phyloP scores from a whole-genome alignment of 1,139 yeast species.

The Nakaseomyces uthaithaninus region DNA sequence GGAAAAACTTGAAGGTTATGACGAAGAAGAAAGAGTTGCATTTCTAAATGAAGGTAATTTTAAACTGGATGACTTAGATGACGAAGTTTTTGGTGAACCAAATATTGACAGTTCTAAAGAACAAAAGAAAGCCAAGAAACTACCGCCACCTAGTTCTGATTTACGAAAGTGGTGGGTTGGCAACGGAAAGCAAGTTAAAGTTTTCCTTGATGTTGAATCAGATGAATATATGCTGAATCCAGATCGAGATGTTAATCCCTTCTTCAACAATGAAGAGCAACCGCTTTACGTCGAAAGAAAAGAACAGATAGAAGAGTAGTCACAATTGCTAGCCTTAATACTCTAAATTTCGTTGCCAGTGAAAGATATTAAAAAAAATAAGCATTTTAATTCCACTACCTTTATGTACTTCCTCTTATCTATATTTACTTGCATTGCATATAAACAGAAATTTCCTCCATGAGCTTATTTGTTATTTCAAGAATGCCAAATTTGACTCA shows the following conservation, averaged over 20 bases:
- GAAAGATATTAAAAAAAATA: too few relatives aligned
- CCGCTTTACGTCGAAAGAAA: conserved; percentile 34
- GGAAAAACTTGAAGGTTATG: conserved; percentile 18
- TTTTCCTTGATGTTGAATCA: conserved; percentile 35
- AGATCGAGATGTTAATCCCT: conserved; percentile 60
- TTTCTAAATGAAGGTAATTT: conserved; percentile 26
- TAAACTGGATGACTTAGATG: conserved; percentile 13
- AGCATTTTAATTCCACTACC: too few relatives aligned
- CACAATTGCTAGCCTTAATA: conserved; percentile 5
- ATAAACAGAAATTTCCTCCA: too few relatives aligned
- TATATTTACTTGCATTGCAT: too few relatives aligned
- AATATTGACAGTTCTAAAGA: conserved; percentile 11
- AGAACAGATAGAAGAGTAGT: not conserved
- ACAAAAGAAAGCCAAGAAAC: conserved; percentile 28
- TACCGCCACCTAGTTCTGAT: conserved; percentile 90
- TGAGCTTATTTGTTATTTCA: too few relatives aligned
- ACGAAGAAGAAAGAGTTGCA: conserved; percentile 35
- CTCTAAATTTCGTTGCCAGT: conserved; percentile 8
- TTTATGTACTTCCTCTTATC: too few relatives aligned
- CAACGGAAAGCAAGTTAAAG: conserved; percentile 67
- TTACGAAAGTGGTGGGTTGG: conserved; percentile 85
- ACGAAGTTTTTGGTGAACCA: conserved; percentile 7
- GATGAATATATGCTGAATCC: conserved; percentile 55
- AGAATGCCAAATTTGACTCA: too few relatives aligned
- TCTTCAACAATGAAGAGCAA: conserved; percentile 36